phyloP scores from a whole-genome alignment of 768 basidiomycete species.

The Serendipita indica region DNA sequence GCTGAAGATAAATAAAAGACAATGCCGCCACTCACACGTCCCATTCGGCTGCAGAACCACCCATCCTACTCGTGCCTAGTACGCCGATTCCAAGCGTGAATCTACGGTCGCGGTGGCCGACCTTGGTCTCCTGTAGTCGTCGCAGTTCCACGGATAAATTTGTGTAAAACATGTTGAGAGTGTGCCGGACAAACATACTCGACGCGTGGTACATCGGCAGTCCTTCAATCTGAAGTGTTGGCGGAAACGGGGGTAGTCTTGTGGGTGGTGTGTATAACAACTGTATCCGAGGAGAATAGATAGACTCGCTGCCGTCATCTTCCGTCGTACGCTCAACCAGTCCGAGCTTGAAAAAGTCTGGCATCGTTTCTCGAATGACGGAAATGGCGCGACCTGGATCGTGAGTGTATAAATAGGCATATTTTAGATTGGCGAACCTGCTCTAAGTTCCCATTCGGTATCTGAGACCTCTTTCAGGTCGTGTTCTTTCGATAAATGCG shows the following conservation, averaged over 20 bases:
- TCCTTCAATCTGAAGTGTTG: conserved; percentile 59
- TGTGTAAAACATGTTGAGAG: conserved; percentile 59
- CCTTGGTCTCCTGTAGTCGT: not conserved
- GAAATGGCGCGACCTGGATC: conserved; percentile 54
- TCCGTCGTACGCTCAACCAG: conserved; percentile 31
- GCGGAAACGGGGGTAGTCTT: conserved; percentile 42
- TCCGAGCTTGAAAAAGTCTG: conserved; percentile 54
- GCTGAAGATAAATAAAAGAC: not conserved
- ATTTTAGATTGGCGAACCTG: conserved; percentile 36
- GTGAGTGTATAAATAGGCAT: conserved; percentile 11
- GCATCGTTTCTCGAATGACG: conserved; percentile 52
- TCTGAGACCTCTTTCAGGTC: conserved; percentile 36
- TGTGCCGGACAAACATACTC: conserved; percentile 52
- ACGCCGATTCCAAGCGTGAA: conserved; percentile 41
- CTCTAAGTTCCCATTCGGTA: conserved; percentile 64
- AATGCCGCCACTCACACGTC: conserved; percentile 41
- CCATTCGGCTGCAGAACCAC: conserved; percentile 51
- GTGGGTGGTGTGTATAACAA: conserved; percentile 57
- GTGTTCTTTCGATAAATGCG: conserved; percentile 1
- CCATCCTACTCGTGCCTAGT: conserved; percentile 45
- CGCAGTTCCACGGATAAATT: conserved; percentile 43
- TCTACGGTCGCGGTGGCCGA: conserved; percentile 14
- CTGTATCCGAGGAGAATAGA: conserved; percentile 48
- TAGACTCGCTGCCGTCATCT: conserved; percentile 16
- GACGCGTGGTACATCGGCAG: conserved; percentile 57